Evolutionary conservation across 2,329 filamentous ascomycete species (phyloP).

Genomic region (Stagonosporopsis chrysanthemi): DNA sequence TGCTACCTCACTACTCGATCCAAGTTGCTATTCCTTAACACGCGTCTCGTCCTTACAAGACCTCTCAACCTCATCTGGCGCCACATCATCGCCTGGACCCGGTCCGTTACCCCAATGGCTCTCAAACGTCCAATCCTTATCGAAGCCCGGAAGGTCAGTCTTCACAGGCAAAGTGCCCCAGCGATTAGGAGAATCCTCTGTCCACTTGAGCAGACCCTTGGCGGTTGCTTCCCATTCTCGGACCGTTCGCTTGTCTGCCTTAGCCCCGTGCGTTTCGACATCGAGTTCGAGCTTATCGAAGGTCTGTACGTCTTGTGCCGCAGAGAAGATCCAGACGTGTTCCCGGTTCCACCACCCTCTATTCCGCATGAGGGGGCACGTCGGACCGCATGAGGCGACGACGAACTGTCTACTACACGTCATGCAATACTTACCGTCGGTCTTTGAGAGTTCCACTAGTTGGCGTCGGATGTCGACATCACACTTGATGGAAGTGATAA

Average conservation of each 20-base stretch:
- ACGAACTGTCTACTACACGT: background rate
- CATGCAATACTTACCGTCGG: background rate
- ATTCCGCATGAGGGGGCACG: background rate
- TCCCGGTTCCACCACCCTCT: background rate
- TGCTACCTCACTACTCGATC: background rate
- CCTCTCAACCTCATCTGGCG: background rate
- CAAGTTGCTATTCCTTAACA: background rate
- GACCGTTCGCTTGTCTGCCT: background rate
- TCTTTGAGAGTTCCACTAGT: background rate
- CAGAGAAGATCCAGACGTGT: background rate
- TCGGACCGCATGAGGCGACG: background rate
- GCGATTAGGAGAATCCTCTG: background rate
- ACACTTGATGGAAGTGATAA: background rate
- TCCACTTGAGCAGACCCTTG: background rate
- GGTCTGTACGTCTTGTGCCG: background rate
- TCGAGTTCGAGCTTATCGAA: background rate
- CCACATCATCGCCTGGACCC: background rate
- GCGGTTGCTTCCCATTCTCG: background rate
- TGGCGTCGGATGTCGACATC: conserved; percentile 3
- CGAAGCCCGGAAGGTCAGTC: background rate
- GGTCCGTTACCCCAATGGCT: background rate
- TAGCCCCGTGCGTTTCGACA: background rate
- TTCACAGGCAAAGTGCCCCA: background rate
- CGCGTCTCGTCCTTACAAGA: background rate
- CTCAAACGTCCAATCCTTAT: background rate